Evolutionary conservation across 169 alveolate genomes (phyloP).

Genomic region (Perkinsus olseni): DNA sequence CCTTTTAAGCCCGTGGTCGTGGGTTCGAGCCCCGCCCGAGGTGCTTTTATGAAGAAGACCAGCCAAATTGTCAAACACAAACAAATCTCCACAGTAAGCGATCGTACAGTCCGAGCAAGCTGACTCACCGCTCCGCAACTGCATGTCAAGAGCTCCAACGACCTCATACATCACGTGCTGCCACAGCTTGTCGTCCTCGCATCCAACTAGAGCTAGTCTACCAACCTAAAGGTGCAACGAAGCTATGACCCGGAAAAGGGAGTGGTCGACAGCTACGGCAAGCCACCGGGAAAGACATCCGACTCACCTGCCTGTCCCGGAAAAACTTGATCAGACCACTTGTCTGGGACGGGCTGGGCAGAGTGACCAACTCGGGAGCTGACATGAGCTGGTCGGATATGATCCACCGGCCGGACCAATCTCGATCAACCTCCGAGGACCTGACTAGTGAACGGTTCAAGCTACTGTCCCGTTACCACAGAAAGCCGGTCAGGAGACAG

Average conservation of each 20-base stretch:
- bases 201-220: background rate
- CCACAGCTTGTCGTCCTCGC: background rate
- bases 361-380: background rate
- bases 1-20: constrained; percentile 96
- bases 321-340: background rate
- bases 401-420: background rate
- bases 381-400: background rate
- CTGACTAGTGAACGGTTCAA: background rate
- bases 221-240: background rate
- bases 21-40: constrained; percentile 92
- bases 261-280: no score
- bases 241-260: no score
- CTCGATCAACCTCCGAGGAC: background rate
- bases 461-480: no score
- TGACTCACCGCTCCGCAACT: background rate
- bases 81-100: background rate
- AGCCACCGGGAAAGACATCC: background rate
- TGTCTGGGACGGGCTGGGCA: background rate
- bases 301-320: background rate
- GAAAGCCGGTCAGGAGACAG: no score
- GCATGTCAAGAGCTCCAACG: background rate
- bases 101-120: no score
- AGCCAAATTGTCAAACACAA: no score
- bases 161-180: background rate
- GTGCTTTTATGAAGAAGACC: no score